Evolutionary conservation across 2,329 filamentous ascomycete genomes (phyloP).

Genomic region (Dothidotthia symphoricarpi): DNA sequence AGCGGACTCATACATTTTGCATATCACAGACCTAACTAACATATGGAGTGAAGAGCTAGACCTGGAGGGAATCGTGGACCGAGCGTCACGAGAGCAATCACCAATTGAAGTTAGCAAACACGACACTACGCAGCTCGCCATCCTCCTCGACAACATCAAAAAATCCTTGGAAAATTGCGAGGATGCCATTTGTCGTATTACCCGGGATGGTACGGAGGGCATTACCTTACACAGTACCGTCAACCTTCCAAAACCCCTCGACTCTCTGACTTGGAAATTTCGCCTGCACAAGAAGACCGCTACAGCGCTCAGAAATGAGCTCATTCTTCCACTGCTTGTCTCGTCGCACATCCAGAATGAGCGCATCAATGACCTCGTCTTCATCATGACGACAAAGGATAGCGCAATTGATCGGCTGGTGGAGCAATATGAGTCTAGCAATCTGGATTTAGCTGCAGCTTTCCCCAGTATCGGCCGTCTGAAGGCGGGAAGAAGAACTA

Average conservation of each 20-base stretch:
- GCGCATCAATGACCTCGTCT: conserved; percentile 51
- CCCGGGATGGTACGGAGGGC: conserved; percentile 32
- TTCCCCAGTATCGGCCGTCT: conserved; percentile 56
- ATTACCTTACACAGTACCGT: conserved; percentile 58
- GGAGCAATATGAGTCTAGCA: conserved; percentile 57
- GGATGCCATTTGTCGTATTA: conserved; percentile 37
- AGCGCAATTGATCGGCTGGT: conserved; percentile 58
- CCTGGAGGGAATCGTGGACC: conserved; percentile 60
- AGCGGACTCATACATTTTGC: conserved; percentile 59
- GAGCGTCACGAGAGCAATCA: conserved; percentile 62
- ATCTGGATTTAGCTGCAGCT: conserved; percentile 55
- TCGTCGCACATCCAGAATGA: conserved; percentile 49
- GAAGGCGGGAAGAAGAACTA: conserved; percentile 46
- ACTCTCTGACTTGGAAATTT: conserved; percentile 65
- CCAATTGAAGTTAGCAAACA: conserved; percentile 71
- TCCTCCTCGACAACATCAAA: conserved; percentile 64
- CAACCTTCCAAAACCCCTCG: conserved; percentile 61
- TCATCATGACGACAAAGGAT: conserved; percentile 57
- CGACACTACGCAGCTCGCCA: conserved; percentile 62
- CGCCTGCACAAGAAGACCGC: conserved; percentile 49
- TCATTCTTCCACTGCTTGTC: conserved; percentile 55
- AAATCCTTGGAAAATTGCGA: conserved; percentile 46
- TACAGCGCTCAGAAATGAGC: conserved; percentile 46
- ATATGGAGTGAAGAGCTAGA: conserved; percentile 70
- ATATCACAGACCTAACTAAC: conserved; percentile 69